Conservation (phyloP, 495 filamentous ascomycete species). For the Penicillium odoratum region DNA sequence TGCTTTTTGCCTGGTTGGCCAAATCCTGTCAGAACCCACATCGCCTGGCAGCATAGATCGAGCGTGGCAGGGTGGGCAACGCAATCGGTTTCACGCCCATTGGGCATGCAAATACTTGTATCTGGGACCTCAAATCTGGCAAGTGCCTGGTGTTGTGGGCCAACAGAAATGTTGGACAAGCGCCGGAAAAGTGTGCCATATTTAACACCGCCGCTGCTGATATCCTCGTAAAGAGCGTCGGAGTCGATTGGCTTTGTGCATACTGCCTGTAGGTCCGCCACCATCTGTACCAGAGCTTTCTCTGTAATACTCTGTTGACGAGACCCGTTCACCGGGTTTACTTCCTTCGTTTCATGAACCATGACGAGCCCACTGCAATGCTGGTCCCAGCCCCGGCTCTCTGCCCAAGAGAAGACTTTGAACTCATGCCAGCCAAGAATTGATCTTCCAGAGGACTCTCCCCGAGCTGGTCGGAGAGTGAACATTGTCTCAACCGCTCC, state of each 20-base stretch:
- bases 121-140: constrained; percentile 44
- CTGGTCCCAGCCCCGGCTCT: constrained; percentile 39
- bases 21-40: constrained; percentile 30
- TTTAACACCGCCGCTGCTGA: constrained; percentile 29
- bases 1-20: constrained; percentile 16
- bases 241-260: constrained; percentile 18
- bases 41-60: constrained; percentile 44
- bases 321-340: constrained; percentile 28
- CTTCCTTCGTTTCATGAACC: constrained; percentile 27
- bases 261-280: constrained; percentile 7
- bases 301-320: constrained; percentile 9
- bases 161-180: constrained; percentile 28
- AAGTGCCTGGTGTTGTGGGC: constrained; percentile 16
- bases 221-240: constrained; percentile 23
- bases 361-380: constrained; percentile 42
- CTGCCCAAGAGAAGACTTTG: constrained; percentile 35
- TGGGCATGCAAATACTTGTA: constrained; percentile 49
- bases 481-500: constrained; percentile 34
- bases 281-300: neutral
- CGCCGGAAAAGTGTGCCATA: constrained; percentile 39
- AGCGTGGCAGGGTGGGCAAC: constrained; percentile 47
- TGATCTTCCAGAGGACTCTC: constrained; percentile 24
- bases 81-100: constrained; percentile 41
- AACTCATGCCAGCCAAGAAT: constrained; percentile 47
- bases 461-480: constrained; percentile 22